phyloP scores from a whole-genome alignment of 2,329 filamentous ascomycete genomes.

The Didymella sp. region DNA sequence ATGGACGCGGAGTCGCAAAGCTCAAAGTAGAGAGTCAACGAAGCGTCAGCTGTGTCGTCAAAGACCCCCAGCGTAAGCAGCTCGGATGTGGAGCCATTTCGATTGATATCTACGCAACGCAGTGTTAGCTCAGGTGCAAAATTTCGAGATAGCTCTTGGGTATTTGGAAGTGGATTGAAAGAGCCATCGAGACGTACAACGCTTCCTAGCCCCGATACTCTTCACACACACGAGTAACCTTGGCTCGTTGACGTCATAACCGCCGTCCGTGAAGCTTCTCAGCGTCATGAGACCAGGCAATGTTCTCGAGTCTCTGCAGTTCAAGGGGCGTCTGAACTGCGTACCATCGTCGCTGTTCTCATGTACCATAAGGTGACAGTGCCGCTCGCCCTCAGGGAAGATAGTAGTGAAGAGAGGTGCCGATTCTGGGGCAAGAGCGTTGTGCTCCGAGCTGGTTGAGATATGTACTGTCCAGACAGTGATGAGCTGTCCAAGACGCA shows the following conservation, averaged over 20 bases:
- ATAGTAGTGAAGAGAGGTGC: slow-evolving; percentile 63
- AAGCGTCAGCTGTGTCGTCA: slow-evolving; percentile 63
- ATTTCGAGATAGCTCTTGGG: too few relatives aligned
- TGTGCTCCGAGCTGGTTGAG: slow-evolving; percentile 54
- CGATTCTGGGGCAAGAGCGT: slow-evolving; percentile 49
- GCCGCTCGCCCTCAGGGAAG: slow-evolving; percentile 63
- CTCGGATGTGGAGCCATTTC: slow-evolving; percentile 54
- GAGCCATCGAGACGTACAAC: slow-evolving; percentile 41
- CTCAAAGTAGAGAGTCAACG: slow-evolving; percentile 64
- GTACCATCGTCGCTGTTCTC: slow-evolving; percentile 54
- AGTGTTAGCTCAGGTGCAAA: too few relatives aligned
- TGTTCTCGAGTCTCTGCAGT: slow-evolving; percentile 46
- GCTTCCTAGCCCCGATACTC: slow-evolving; percentile 62
- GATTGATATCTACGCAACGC: slow-evolving; percentile 60
- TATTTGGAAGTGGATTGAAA: background rate
- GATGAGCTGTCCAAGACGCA: slow-evolving; percentile 62
- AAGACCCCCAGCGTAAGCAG: slow-evolving; percentile 62
- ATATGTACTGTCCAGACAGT: slow-evolving; percentile 66
- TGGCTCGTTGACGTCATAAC: slow-evolving; percentile 59
- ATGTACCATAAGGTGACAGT: slow-evolving; percentile 63
- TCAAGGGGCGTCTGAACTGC: slow-evolving; percentile 58
- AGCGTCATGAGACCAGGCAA: slow-evolving; percentile 64
- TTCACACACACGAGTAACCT: slow-evolving; percentile 66
- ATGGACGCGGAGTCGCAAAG: slow-evolving; percentile 53
- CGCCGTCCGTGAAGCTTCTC: slow-evolving; percentile 61